phyloP scores from a whole-genome alignment of 2,329 filamentous ascomycete genomes.

The Fusarium xylarioides region DNA sequence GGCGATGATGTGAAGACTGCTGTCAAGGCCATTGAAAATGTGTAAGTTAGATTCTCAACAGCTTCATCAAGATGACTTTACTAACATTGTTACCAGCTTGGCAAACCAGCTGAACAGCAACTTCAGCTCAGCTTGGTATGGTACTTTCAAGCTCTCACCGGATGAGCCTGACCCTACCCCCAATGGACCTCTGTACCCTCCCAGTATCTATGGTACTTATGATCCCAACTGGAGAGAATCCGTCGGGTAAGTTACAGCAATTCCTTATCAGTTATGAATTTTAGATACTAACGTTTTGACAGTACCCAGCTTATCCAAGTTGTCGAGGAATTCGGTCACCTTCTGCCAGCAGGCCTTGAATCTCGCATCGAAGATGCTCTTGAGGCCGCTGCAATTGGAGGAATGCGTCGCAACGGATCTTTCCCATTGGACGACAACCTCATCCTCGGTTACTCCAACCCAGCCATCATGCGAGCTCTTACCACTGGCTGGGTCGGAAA shows the following conservation, averaged over 20 bases:
- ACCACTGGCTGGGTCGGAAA: constrained; percentile 53
- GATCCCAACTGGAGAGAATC: constrained; percentile 20
- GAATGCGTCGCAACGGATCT: constrained; percentile 15
- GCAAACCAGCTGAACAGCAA: constrained; percentile 9
- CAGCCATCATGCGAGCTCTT: constrained; percentile 52
- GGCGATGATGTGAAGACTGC: constrained; percentile 7
- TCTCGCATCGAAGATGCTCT: constrained; percentile 6
- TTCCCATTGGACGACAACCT: neutral
- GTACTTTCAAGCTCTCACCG: constrained; percentile 10
- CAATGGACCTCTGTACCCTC: constrained; percentile 2
- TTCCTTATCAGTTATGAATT: neutral
- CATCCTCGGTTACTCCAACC: constrained; percentile 53
- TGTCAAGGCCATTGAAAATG: constrained; percentile 7
- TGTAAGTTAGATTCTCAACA: neutral
- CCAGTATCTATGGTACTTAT: constrained; percentile 6
- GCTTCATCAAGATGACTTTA: rapidly evolving
- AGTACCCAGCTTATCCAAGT: constrained; percentile 8
- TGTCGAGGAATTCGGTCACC: constrained; percentile 2
- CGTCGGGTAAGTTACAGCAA: neutral
- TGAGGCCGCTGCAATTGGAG: constrained; percentile 5
- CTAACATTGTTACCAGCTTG: neutral
- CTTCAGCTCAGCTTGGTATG: constrained; percentile 11
- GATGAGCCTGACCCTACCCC: constrained; percentile 14
- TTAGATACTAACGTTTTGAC: rapidly evolving
- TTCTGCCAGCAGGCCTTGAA: neutral